These are phyloP conservation scores for Exophiala xenobiotica DNA, from an alignment of 2,329 filamentous ascomycete species.

Conservation along the genomic window DNA sequence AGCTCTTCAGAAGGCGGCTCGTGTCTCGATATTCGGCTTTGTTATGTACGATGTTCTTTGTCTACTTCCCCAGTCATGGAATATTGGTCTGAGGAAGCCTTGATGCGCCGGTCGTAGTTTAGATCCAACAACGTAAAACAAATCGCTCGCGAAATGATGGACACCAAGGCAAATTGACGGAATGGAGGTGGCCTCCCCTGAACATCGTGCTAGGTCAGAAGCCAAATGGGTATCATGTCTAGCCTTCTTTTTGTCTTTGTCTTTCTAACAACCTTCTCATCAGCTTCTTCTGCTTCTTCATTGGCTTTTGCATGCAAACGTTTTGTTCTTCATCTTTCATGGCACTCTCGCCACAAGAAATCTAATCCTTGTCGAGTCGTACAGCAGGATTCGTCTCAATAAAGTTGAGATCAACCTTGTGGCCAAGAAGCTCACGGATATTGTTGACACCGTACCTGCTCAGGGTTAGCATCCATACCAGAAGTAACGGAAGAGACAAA, in stretches of 20 bases:
- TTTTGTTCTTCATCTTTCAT: conserved; percentile 27
- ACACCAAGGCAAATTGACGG: too few relatives aligned
- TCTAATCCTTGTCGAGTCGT: conserved; percentile 77
- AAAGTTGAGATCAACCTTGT: conserved; percentile 93
- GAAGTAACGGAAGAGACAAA: background rate
- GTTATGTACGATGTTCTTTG: conserved; percentile 32
- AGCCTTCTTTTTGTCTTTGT: conserved; percentile 15
- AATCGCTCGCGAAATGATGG: too few relatives aligned
- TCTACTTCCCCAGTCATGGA: conserved; percentile 48
- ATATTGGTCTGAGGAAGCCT: conserved; percentile 44
- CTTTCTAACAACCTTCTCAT: conserved; percentile 8
- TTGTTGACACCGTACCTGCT: conserved; percentile 71
- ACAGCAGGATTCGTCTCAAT: conserved; percentile 90
- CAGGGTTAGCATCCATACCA: conserved; percentile 3
- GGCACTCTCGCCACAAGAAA: background rate
- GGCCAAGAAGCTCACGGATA: conserved; percentile 86
- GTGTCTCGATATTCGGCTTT: conserved; percentile 40
- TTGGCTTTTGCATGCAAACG: background rate
- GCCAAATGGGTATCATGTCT: conserved; percentile 28
- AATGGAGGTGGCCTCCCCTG: too few relatives aligned
- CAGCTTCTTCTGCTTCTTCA: background rate
- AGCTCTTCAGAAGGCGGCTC: conserved; percentile 62
- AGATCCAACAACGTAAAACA: too few relatives aligned
- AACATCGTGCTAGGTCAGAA: background rate
- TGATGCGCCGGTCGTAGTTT: conserved; percentile 48